Evolutionary conservation across 352 stramenopile genomes (phyloP), one percentile per base, ranked within the genome.

Genomic region (Globisporangium middletonii): DNA sequence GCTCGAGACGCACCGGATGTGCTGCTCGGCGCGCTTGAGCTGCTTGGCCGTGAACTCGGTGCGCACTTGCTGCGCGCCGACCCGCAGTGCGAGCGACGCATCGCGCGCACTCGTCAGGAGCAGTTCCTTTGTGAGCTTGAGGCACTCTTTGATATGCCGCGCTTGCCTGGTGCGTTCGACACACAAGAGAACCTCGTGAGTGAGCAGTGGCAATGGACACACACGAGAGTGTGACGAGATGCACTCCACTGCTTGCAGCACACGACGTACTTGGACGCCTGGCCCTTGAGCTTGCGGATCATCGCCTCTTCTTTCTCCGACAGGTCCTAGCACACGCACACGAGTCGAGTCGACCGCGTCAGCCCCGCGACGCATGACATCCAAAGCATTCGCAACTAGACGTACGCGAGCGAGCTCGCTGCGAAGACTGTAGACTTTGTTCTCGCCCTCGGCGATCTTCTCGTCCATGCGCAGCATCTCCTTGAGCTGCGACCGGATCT

Each of bases 221-320:
- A 26, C 35, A 41, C 35, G 4, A 45, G 41, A 44, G 38, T 9
- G 11, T n/a, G 38, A n/a, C 9, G 16, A n/a, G 11, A 4, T 4
- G 0, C 23, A 27, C 35, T 19, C 11, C 19, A 44, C 1, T 2
- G 42, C 23, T 18, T 28, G 1, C 30, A 41, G 33, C 45, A 61
- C 4, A n/a, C n/a, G n/a, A 19, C 73, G 47, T 75, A 87, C 70
- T 90, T 92, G 5, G 75, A 56, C 2, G 71, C 67, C 66, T 89
- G 77, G 26, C 79, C 72, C 59, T 79, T 88, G 23, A 95, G 68
- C 54, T 92, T 91, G 44, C 83, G 71, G 7, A 80, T 77, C 64
- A 92, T 75, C 4, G 73, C 78, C 27, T 90, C 79, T 47, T 93
- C 79, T 45, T 88, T 91, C 16, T 81, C 73, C 1, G 83, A 93